Percentiles rank a stretch among this genome's conserved stretches.
phyloP scores from a whole-genome alignment of 2,329 filamentous ascomycete genomes.

The Neonectria punicea region DNA sequence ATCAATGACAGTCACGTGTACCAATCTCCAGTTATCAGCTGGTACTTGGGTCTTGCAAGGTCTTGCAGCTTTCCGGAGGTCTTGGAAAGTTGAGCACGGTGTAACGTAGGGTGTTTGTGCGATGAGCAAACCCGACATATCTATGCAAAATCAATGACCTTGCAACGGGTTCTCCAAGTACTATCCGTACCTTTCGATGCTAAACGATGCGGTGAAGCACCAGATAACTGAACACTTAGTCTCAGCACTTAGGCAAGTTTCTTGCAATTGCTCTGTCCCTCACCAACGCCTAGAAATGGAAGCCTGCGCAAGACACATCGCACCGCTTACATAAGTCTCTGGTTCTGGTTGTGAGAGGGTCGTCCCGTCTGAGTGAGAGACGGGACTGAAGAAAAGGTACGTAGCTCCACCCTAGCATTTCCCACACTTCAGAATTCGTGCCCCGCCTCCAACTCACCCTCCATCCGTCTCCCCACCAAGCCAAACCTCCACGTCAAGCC shows the following conservation, averaged over 20 bases:
- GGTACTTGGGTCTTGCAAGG: no score
- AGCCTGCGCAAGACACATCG: no score
- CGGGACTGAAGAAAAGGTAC: background rate
- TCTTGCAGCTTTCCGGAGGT: no score
- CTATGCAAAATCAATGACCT: background rate
- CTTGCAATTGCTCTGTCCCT: background rate
- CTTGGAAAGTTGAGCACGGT: no score
- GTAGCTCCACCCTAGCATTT: constrained; percentile 14
- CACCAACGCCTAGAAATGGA: background rate
- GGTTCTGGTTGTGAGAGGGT: background rate
- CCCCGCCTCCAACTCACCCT: constrained; percentile 38
- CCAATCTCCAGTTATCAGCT: background rate
- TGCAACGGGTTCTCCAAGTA: background rate
- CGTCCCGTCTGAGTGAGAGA: background rate
- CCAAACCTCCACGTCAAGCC: constrained; percentile 45
- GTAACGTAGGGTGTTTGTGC: no score
- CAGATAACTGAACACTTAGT: no score
- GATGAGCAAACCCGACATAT: no score
- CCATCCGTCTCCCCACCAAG: constrained; percentile 36
- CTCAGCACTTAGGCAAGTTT: background rate
- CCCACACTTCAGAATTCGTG: constrained; percentile 28
- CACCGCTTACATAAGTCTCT: constrained; percentile 1
- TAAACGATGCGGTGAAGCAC: background rate
- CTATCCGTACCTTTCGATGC: background rate
- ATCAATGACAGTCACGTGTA: background rate